phyloP scores from a whole-genome alignment of 225 moss, liverwort and hornwort genomes.

The Bryoerythrophyllum caledonicum region DNA sequence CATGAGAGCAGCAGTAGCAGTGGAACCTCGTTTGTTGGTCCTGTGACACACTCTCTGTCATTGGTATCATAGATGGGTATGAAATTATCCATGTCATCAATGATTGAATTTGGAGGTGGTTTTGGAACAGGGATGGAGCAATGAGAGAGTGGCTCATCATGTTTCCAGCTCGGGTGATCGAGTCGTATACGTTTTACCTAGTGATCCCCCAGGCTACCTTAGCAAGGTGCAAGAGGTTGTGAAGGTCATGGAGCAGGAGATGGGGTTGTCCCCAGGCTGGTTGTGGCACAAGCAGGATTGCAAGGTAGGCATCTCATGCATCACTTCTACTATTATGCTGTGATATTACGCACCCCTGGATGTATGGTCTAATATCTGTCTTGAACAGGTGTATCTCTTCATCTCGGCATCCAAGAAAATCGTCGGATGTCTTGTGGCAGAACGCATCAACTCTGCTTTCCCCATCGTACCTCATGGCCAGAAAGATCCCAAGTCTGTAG shows the following conservation, averaged over 20 bases:
- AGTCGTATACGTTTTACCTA: conserved; percentile 44
- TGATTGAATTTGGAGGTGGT: background rate
- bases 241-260: conserved; percentile 82
- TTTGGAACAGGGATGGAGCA: conserved; percentile 51
- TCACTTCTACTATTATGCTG: background rate
- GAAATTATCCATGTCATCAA: background rate
- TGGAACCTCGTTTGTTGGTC: too few species aligned
- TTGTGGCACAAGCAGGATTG: conserved; percentile 66
- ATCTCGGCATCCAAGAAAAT: conserved; percentile 83
- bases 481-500: conserved; percentile 19
- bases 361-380: background rate
- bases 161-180: conserved; percentile 49
- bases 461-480: conserved; percentile 51
- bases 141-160: conserved; percentile 53
- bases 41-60: too few species aligned
- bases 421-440: conserved; percentile 84
- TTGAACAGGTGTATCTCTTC: conserved; percentile 78
- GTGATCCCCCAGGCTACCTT: conserved; percentile 36
- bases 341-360: background rate
- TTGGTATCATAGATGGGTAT: background rate
- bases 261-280: conserved; percentile 91
- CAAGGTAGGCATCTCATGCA: conserved; percentile 52
- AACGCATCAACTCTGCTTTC: conserved; percentile 73
- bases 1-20: too few species aligned
- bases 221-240: conserved; percentile 78